Evolutionary conservation across 2,329 filamentous ascomycete genomes (phyloP).

Genomic region (Colletotrichum lupini): DNA sequence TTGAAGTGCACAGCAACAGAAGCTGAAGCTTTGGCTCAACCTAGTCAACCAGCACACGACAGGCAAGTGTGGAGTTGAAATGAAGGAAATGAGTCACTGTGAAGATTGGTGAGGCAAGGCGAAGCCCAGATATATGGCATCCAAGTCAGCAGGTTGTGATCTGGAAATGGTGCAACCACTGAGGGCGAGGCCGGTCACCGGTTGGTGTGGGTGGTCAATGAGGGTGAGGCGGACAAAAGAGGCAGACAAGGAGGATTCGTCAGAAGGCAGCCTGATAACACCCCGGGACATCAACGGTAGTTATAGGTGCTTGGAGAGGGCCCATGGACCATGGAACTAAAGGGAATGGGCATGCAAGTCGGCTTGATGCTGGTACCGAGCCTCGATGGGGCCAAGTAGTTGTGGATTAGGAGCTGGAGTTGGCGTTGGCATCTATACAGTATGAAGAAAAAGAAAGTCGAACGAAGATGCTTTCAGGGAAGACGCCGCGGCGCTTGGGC

Average conservation of each 20-base stretch:
- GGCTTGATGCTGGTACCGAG: conserved; percentile 32
- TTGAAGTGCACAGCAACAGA: conserved; percentile 41
- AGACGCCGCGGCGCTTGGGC: conserved; percentile 31
- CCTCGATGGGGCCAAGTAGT: conserved; percentile 21
- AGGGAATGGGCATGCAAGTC: conserved; percentile 32
- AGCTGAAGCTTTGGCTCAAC: conserved; percentile 25
- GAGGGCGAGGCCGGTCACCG: conserved; percentile 24
- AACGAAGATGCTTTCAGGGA: conserved; percentile 31
- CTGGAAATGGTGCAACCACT: conserved; percentile 37
- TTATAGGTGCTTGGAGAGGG: conserved; percentile 31
- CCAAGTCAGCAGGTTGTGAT: conserved; percentile 33
- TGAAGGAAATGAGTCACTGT: conserved; percentile 54
- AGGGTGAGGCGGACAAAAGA: conserved; percentile 40
- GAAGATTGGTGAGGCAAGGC: conserved; percentile 54
- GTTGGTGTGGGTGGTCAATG: conserved; percentile 42
- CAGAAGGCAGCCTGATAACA: conserved; percentile 21
- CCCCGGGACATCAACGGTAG: conserved; percentile 31
- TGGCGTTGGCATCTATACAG: conserved; percentile 9
- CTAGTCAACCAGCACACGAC: conserved; percentile 25
- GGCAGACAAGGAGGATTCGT: conserved; percentile 36
- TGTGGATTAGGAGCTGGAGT: conserved; percentile 7
- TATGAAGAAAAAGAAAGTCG: conserved; percentile 34
- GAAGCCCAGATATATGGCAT: conserved; percentile 51
- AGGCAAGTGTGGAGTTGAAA: conserved; percentile 40
- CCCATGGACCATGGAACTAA: conserved; percentile 29